Percentiles rank a stretch among this genome's conserved stretches.
phyloP scores from a whole-genome alignment of 352 stramenopile species.

The Globisporangium cederbergense region DNA sequence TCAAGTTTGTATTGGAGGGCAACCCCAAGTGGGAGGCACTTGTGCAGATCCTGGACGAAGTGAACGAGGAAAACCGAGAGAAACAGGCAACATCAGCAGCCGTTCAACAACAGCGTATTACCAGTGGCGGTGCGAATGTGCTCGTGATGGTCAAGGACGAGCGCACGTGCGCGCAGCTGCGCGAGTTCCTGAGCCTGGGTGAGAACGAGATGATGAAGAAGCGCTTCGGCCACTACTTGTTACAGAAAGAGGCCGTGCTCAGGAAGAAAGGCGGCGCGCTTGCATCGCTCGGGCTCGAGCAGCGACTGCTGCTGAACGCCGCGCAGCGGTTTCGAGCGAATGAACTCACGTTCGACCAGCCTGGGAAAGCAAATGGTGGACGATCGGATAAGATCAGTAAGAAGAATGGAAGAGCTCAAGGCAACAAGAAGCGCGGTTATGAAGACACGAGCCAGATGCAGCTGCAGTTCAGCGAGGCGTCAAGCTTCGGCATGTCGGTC shows the following conservation, averaged over 20 bases:
- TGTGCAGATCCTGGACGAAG: conserved; percentile 90
- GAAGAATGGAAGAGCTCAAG: conserved; percentile 20
- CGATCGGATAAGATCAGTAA: neutral
- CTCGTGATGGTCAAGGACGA: conserved; percentile 90
- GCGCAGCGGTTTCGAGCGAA: conserved; percentile 43
- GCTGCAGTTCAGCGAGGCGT: conserved; percentile 34
- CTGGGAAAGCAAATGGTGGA: neutral
- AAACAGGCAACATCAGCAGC: conserved; percentile 14
- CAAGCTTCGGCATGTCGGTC: conserved; percentile 68
- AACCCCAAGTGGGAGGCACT: conserved; percentile 96
- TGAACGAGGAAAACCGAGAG: conserved; percentile 48
- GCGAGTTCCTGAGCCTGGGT: conserved; percentile 79
- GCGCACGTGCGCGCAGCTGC: conserved; percentile 79
- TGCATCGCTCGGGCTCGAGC: conserved; percentile 48
- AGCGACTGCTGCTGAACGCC: conserved; percentile 58
- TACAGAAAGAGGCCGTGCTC: conserved; percentile 57
- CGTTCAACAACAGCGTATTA: conserved; percentile 17
- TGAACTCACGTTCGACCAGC: conserved; percentile 34
- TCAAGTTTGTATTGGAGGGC: conserved; percentile 76
- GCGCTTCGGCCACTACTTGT: conserved; percentile 80
- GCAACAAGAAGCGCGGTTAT: conserved; percentile 22
- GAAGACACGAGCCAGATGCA: neutral
- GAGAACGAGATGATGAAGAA: conserved; percentile 76
- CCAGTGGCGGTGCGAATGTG: conserved; percentile 42
- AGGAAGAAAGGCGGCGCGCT: conserved; percentile 50